Evolutionary conservation across 371 early-diverging fungal species (phyloP).

Genomic region (Actinomortierella ambigua): DNA sequence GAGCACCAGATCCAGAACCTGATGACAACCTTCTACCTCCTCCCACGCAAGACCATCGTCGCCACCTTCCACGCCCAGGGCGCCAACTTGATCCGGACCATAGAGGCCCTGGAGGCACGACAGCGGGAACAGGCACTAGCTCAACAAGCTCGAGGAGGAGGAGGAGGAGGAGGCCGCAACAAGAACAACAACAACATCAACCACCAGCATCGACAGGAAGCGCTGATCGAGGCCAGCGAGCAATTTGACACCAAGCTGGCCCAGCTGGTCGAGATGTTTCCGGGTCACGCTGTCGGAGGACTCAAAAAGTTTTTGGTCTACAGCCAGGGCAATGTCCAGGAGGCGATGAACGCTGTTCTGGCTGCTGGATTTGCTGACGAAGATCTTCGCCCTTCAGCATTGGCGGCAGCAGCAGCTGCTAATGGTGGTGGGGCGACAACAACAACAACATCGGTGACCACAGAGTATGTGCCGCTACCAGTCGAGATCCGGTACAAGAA

Average conservation of each 20-base stretch:
- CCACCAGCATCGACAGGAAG: conserved; percentile 17
- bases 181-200: conserved; percentile 18
- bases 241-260: conserved; percentile 39
- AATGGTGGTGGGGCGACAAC: too few relatives aligned
- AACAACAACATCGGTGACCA: too few relatives aligned
- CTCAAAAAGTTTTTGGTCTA: conserved; percentile 52
- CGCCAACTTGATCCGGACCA: conserved; percentile 30
- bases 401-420: conserved; percentile 3
- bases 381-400: not conserved
- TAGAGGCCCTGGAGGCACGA: conserved; percentile 24
- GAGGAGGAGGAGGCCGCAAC: too few relatives aligned
- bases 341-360: conserved; percentile 53
- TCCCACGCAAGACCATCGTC: conserved; percentile 30
- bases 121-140: too few relatives aligned
- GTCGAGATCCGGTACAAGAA: too few relatives aligned
- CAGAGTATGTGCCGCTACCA: too few relatives aligned
- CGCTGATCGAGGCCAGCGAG: not conserved
- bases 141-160: too few relatives aligned
- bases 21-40: conserved; percentile 34
- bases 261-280: conserved; percentile 50
- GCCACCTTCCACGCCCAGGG: conserved; percentile 38
- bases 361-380: conserved; percentile 31
- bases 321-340: conserved; percentile 47
- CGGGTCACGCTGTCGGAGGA: conserved; percentile 45
- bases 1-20: conserved; percentile 39